Conservation (phyloP, 805 yeast species). For the Candida rishiriensis region DNA sequence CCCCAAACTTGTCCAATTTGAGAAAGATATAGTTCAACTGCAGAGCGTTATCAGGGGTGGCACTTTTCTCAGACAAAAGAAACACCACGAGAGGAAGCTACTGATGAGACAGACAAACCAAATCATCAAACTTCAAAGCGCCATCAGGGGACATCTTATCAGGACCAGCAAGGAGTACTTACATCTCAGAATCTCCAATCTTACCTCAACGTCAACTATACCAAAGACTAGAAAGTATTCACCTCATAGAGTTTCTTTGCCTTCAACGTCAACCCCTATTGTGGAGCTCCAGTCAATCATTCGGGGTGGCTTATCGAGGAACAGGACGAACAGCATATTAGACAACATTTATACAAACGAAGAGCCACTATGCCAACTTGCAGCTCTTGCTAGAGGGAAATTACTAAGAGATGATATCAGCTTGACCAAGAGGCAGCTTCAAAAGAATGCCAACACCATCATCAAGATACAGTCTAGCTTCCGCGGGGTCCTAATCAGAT, state of each 20-base stretch:
- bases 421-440: conserved; percentile 14
- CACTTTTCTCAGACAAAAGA: conserved; percentile 14
- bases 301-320: conserved; percentile 42
- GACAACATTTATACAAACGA: conserved; percentile 39
- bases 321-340: conserved; percentile 37
- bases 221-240: conserved; percentile 2
- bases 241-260: not conserved
- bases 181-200: too few relatives aligned
- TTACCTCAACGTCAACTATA: not conserved
- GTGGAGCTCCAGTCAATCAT: conserved; percentile 25
- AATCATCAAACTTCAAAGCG: conserved; percentile 36
- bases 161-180: conserved; percentile 18
- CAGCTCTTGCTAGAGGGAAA: conserved; percentile 43
- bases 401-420: conserved; percentile 29
- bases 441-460: conserved; percentile 25
- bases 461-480: conserved; percentile 50
- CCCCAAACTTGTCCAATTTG: conserved; percentile 15
- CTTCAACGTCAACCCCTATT: not conserved
- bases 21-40: conserved; percentile 21
- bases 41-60: conserved; percentile 36
- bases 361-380: conserved; percentile 31
- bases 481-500: conserved; percentile 62
- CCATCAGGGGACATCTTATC: conserved; percentile 35
- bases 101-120: conserved; percentile 19
- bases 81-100: conserved; percentile 13